Evolutionary conservation across 208 protist species (phyloP), one percentile per base, ranked within the genome.

Genomic region (Acanthamoeba lugdunensis): DNA sequence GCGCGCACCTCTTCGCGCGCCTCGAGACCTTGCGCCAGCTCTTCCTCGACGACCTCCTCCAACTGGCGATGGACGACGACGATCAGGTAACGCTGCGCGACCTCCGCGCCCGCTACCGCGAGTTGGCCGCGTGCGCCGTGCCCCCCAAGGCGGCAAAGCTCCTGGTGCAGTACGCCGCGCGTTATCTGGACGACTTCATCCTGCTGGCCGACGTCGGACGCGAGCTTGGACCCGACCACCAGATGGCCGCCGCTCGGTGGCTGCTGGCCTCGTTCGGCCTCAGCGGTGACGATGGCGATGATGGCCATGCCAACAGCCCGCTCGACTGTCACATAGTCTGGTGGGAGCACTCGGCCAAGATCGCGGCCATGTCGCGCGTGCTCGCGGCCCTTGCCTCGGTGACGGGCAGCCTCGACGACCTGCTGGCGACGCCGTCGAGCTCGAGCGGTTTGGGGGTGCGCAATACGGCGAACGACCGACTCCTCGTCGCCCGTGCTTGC

Each of bases 341-440:
- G 69, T 77, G 69, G 69, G 30, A 77, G 69, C 69, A 77, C 18
- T 77, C 69, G 33, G 33, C 69, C 69, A 77, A 77, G 69, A 30
- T 77, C 1, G n/a, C 33, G 69, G 69, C 69, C 69, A 30, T 21
- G n/a, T 45, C 33, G 30, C 69, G 33, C 69, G 33, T 77, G 8
- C 69, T 77, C 30, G n/a, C n/a, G n/a, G 69, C 69, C 69, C 69
- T 77, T 30, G n/a, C 69, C 33, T 41, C 33, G 69, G n/a, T 77
- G 69, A 77, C 69, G 33, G 69, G 33, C 69, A 77, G n/a, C 33
- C n/a, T 41, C 69, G 33, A 77, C 18, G 33, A 45, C 9, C n/a
- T 77, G 69, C 11, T 56, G 52, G 52, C 52, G 14, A 56, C 52
- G 52, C 69, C 18, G 11, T 41, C 33, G n/a, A 45, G 69, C 69